These are phyloP conservation scores for Emergomyces orientalis DNA, from an alignment of 2,329 filamentous ascomycete genomes.

Conservation along the genomic window DNA sequence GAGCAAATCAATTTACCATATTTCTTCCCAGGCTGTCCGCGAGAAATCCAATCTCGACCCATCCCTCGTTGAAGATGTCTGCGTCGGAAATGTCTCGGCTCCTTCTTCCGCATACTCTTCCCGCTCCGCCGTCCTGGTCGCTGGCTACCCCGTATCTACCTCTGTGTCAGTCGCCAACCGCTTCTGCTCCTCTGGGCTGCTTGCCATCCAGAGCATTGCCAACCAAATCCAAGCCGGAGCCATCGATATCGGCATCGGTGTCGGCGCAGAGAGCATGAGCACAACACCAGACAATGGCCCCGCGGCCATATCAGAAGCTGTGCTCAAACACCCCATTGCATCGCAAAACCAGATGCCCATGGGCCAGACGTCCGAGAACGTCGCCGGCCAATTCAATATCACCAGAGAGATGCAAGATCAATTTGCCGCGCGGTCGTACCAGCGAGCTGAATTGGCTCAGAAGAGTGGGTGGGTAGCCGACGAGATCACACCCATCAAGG, in stretches of 20 bases:
- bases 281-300: conserved; percentile 73
- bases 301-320: conserved; percentile 70
- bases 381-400: conserved; percentile 71
- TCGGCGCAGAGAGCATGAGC: conserved; percentile 90
- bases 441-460: conserved; percentile 75
- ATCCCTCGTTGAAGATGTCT: conserved; percentile 76
- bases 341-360: conserved; percentile 91
- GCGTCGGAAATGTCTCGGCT: conserved; percentile 78
- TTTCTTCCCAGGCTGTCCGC: conserved; percentile 53
- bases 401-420: conserved; percentile 62
- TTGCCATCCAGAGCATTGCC: conserved; percentile 82
- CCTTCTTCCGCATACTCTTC: conserved; percentile 83
- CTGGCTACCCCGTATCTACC: conserved; percentile 71
- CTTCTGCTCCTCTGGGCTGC: conserved; percentile 82
- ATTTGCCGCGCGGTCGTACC: conserved; percentile 77
- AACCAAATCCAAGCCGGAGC: conserved; percentile 82
- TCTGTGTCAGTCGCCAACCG: conserved; percentile 77
- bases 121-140: conserved; percentile 74
- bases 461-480: conserved; percentile 73
- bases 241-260: conserved; percentile 84
- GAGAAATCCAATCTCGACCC: conserved; percentile 80
- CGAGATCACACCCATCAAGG: conserved; percentile 75
- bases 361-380: conserved; percentile 84
- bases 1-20: not conserved
- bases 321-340: conserved; percentile 64